Evolutionary conservation across 495 filamentous ascomycete genomes (phyloP), one percentile per base, ranked within the genome.

Genomic region (Penicillium waksmanii): DNA sequence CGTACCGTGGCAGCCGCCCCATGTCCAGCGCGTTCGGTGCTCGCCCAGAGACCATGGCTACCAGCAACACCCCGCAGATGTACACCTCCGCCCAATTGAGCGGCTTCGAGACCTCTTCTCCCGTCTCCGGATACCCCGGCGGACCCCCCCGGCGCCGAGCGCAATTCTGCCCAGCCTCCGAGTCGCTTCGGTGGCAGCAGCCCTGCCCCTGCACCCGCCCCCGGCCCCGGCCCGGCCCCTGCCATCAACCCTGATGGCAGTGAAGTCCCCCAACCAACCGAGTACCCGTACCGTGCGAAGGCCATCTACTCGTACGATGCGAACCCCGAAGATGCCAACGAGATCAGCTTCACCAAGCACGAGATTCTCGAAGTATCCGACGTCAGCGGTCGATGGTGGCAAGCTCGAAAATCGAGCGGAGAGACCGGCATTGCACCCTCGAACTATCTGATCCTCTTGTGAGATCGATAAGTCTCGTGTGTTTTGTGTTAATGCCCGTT

Each of bases 221-320:
- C 21, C 62, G 73, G 58, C 46, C 69, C 21, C 62, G 73, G 58
- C 18, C 23, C 40, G 13, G 57, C 57, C 23, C 56, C 40, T 18
- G 57, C 57, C 17, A 55, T 36, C 21, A 56, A 60, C 5, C 63
- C 73, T 23, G 65, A 72, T n/a, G 64, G 68, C 8, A 76, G 80
- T 43, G 91, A 95, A 71, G 86, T 96, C 11, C 83, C 87, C 1
- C 85, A 85, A 31, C 90, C 92, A 1, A 94, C 91, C 44, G 96
- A 98, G 66, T 98, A 98, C 76, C 95, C 94, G 9, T 98, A 98
- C 72, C 87, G 89, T 25, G 95, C 95, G 7, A 97, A 97, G 83
- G 95, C 95, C 43, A 98, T 98, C 70, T 98, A 98, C 79, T 93
- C 89, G 62, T 98, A 98, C 76, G 94, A 98, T 69, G 95, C 95